Evolutionary conservation across 257 asterid species (phyloP).

Genomic region (Nyctanthes arbortristis): DNA sequence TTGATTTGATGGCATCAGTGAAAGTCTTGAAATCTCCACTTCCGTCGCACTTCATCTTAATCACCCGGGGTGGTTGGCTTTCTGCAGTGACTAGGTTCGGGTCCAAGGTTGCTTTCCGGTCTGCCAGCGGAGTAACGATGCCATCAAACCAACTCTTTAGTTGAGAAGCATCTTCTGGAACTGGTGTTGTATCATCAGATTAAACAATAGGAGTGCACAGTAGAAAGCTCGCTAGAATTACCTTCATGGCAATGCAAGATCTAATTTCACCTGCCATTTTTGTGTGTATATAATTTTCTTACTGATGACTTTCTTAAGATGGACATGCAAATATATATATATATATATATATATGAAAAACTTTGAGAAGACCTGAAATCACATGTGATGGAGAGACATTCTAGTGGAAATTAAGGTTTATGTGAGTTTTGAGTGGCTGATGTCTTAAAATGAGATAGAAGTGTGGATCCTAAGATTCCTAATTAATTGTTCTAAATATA

Average conservation of each 20-base stretch:
- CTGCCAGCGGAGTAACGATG: conserved; percentile 19
- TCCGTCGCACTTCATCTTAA: conserved; percentile 47
- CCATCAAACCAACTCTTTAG: conserved; percentile 50
- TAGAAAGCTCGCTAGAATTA: conserved; percentile 18
- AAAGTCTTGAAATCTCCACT: conserved; percentile 66
- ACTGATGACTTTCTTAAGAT: background rate
- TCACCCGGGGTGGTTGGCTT: conserved; percentile 23
- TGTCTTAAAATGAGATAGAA: background rate
- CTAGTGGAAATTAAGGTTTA: background rate
- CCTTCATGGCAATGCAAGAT: background rate
- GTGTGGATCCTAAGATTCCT: too few relatives aligned
- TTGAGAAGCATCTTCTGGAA: conserved; percentile 45
- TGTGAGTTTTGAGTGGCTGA: background rate
- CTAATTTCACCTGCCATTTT: conserved; percentile 10
- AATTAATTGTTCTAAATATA: too few relatives aligned
- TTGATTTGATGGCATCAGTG: conserved; percentile 50
- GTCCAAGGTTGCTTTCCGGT: conserved; percentile 25
- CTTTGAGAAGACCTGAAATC: background rate
- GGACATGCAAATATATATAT: background rate
- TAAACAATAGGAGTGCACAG: conserved; percentile 23
- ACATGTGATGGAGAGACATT: background rate
- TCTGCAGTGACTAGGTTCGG: conserved; percentile 41
- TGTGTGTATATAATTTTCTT: background rate
- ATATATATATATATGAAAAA: too few relatives aligned
- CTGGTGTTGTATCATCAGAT: conserved; percentile 14